phyloP scores from a whole-genome alignment of 1,284 basidiomycete species.

The Heterobasidion occidentale region DNA sequence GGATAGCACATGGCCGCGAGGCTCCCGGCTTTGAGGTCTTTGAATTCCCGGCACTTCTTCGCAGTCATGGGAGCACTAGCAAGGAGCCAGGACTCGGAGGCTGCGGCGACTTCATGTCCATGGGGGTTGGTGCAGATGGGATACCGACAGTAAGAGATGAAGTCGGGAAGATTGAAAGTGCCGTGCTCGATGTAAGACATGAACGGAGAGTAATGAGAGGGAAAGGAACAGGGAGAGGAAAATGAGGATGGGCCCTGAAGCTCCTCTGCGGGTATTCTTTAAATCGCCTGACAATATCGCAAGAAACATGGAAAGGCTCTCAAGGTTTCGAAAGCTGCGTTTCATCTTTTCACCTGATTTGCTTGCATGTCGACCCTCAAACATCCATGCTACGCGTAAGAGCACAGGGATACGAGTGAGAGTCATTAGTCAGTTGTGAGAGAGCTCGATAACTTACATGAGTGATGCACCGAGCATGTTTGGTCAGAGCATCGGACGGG shows the following conservation, averaged over 20 bases:
- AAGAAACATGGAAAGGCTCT: too few species aligned
- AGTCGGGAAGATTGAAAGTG: constrained; percentile 45
- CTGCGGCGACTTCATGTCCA: constrained; percentile 44
- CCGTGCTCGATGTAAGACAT: neutral
- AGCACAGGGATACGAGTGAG: too few species aligned
- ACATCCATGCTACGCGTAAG: too few species aligned
- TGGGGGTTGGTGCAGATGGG: constrained; percentile 41
- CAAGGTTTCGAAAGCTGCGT: too few species aligned
- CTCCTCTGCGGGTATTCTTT: too few species aligned
- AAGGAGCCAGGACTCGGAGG: constrained; percentile 51
- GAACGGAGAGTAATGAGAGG: neutral
- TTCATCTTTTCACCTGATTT: too few species aligned
- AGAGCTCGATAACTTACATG: too few species aligned
- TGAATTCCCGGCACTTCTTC: constrained; percentile 41
- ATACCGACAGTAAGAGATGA: constrained; percentile 53
- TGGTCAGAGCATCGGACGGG: too few species aligned
- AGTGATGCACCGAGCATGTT: too few species aligned
- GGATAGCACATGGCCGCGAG: constrained; percentile 62
- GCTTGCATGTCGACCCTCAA: too few species aligned
- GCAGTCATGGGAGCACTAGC: constrained; percentile 38
- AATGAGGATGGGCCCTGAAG: neutral
- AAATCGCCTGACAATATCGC: too few species aligned
- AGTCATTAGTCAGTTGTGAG: too few species aligned
- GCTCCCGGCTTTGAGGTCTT: constrained; percentile 57
- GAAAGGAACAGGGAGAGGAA: neutral